Conservation (phyloP, 2,329 filamentous ascomycete genomes). For the Byssochlamys sp. region DNA sequence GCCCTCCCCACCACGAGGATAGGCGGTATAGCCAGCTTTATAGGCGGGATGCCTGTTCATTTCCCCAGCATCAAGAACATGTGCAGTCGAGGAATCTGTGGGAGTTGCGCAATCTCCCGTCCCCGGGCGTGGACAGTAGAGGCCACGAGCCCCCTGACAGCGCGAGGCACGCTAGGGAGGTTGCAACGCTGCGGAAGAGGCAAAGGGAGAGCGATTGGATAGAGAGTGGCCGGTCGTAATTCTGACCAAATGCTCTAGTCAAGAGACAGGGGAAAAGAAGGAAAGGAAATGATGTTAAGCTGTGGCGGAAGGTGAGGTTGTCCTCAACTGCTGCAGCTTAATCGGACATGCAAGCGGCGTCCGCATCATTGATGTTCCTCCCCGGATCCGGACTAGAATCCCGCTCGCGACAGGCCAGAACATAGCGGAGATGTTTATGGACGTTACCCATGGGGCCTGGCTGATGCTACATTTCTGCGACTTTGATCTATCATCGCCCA, state of each 20-base stretch:
- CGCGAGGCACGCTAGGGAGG: not conserved
- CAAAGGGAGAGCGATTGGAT: not conserved
- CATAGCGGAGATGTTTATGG: not conserved
- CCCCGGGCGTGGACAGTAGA: conserved; percentile 1
- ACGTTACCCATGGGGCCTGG: not conserved
- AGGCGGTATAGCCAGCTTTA: conserved; percentile 63
- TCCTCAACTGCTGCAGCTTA: not conserved
- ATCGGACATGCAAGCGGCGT: not conserved
- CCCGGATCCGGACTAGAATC: not conserved
- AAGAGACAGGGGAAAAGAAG: not conserved
- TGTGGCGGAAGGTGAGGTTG: not conserved
- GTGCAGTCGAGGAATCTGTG: conserved; percentile 8
- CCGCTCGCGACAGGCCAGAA: not conserved
- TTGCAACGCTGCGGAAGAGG: not conserved
- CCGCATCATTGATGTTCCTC: conserved; percentile 1
- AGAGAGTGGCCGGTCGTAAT: not conserved
- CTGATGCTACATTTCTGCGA: not conserved
- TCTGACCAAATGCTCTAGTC: not conserved
- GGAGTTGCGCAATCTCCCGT: conserved; percentile 4
- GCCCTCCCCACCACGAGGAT: conserved; percentile 59
- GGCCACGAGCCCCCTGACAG: conserved; percentile 5
- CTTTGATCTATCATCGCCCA: not conserved
- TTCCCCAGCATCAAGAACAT: conserved; percentile 42
- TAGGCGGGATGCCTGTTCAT: conserved; percentile 82
- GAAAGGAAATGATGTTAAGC: conserved; percentile 2